phyloP scores from a whole-genome alignment of 768 basidiomycete genomes.

The Boletus rufocinnamomeus region DNA sequence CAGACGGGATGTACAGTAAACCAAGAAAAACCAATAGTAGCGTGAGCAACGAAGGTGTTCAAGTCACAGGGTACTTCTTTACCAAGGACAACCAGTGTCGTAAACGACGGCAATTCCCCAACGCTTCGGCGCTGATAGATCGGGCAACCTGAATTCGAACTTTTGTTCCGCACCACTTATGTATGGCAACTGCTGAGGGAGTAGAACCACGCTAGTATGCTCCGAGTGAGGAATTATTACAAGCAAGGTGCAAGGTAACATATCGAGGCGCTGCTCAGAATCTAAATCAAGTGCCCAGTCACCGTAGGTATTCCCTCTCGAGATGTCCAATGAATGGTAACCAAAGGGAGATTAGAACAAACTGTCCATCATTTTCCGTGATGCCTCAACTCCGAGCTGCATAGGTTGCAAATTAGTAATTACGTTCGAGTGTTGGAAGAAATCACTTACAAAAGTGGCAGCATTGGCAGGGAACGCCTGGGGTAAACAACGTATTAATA shows the following conservation, averaged over 20 bases:
- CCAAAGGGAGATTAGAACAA: slow-evolving; percentile 43
- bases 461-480: slow-evolving; percentile 98
- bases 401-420: slow-evolving; percentile 3
- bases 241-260: slow-evolving; percentile 3
- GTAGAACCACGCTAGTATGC: not conserved
- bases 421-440: not conserved
- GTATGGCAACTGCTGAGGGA: not conserved
- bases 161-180: slow-evolving; percentile 1
- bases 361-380: slow-evolving; percentile 78
- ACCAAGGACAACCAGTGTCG: slow-evolving; percentile 13
- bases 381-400: slow-evolving; percentile 90
- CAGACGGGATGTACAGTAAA: not conserved
- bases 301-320: slow-evolving; percentile 8
- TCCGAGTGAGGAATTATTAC: slow-evolving; percentile 11
- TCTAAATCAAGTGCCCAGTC: slow-evolving; percentile 7
- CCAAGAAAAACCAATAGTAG: not conserved
- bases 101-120: slow-evolving; percentile 11
- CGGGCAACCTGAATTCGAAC: not conserved
- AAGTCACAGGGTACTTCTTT: not conserved
- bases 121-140: slow-evolving; percentile 4
- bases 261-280: slow-evolving; percentile 9
- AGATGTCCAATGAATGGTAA: not conserved
- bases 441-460: slow-evolving; percentile 77
- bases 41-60: slow-evolving; percentile 10
- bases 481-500: slow-evolving; percentile 2